Evolutionary conservation across 2,329 filamentous ascomycete species (phyloP).

Genomic region (Exophiala spinifera): DNA sequence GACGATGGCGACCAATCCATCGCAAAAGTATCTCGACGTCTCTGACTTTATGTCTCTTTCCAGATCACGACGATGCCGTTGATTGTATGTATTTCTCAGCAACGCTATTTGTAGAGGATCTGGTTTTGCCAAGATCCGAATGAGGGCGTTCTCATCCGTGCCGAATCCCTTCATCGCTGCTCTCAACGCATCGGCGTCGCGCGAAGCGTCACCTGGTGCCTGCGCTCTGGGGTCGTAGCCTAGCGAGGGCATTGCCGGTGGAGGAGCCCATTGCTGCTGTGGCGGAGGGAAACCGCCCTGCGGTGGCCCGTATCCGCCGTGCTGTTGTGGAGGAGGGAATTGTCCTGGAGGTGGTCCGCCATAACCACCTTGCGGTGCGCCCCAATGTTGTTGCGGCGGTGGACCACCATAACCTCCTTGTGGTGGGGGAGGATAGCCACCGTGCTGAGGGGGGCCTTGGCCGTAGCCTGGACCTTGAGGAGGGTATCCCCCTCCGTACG

Average conservation of each 20-base stretch:
- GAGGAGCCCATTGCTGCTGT: conserved; percentile 38
- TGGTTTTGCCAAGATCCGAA: conserved; percentile 65
- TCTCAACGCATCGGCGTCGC: conserved; percentile 68
- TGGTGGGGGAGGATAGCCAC: conserved; percentile 13
- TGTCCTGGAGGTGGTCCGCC: conserved; percentile 16
- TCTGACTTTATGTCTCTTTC: conserved; percentile 74
- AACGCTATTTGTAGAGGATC: conserved; percentile 74
- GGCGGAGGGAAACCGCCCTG: conserved; percentile 36
- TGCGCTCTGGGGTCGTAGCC: conserved; percentile 68
- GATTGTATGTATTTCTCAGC: conserved; percentile 64
- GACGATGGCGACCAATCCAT: conserved; percentile 70
- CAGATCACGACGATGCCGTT: conserved; percentile 64
- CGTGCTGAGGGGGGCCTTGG: conserved; percentile 30
- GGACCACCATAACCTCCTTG: conserved; percentile 25
- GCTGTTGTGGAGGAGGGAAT: conserved; percentile 34
- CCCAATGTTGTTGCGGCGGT: conserved; percentile 22
- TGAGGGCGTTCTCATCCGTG: conserved; percentile 77
- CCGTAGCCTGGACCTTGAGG: conserved; percentile 23
- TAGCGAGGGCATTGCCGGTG: conserved; percentile 60
- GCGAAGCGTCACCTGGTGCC: conserved; percentile 63
- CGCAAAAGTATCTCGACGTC: conserved; percentile 69
- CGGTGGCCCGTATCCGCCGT: conserved; percentile 42
- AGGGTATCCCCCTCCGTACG: conserved; percentile 27
- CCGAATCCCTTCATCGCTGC: conserved; percentile 92
- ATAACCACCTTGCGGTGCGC: too few species aligned